A percentile compares a stretch with the other conserved stretches of the same genome.
These are phyloP conservation scores for Haematococcus lacustris DNA, from an alignment of 139 green algal genomes.

Conservation along the genomic window DNA sequence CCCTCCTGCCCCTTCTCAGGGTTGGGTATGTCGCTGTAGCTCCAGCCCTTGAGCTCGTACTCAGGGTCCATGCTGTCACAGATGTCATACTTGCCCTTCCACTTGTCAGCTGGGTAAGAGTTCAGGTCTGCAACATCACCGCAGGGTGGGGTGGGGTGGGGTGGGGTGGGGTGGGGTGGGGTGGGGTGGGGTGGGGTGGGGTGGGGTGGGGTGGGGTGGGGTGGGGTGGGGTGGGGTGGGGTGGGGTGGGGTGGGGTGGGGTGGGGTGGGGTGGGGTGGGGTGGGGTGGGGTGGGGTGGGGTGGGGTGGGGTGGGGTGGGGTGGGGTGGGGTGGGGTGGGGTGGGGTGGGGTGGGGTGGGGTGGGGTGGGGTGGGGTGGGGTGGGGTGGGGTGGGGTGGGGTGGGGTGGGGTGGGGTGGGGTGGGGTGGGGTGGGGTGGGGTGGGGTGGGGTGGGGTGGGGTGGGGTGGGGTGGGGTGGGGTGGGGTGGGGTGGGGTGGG, in stretches of 20 bases:
- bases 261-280: not conserved
- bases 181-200: too few species aligned
- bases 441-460: not conserved
- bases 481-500: not conserved
- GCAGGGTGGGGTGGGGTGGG: too few species aligned
- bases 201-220: not conserved
- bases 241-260: not conserved
- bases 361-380: too few species aligned
- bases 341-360: too few species aligned
- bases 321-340: not conserved
- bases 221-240: not conserved
- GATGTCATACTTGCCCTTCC: constrained; percentile 43
- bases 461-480: not conserved
- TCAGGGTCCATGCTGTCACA: constrained; percentile 58
- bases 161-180: not conserved
- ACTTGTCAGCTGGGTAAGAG: constrained; percentile 46
- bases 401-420: too few species aligned
- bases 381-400: too few species aligned
- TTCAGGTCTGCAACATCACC: constrained; percentile 27
- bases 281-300: not conserved
- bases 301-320: not conserved
- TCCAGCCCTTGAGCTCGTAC: constrained; percentile 31
- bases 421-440: not conserved
- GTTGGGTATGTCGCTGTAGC: constrained; percentile 37
- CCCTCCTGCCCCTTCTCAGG: constrained; percentile 37